Evolutionary conservation across 2,329 filamentous ascomycete genomes (phyloP), one percentile per base, ranked within the genome.

Genomic region (Paraconiothyrium sp.): DNA sequence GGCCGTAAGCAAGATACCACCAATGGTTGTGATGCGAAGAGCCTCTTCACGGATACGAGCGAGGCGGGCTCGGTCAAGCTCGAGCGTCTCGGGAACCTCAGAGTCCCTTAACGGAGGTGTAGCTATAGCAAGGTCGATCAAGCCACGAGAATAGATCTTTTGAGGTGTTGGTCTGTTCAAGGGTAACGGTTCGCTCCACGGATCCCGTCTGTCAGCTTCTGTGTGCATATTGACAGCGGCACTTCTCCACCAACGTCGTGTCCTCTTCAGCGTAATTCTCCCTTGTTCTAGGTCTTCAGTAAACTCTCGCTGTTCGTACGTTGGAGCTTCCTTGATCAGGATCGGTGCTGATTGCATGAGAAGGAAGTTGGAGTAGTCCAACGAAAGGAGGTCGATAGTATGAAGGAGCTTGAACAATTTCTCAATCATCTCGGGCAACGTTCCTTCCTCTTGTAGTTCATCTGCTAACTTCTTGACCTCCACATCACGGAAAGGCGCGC

Each of bases 331-430:
- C 65, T 90, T 86, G 57, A 93, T 87, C 56, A 95, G 84, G 6
- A 87, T 87, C 0, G 91, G 90, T 1, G 90, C 90, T 0, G 89
- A 89, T 32, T 90, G 86, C 76, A 89, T 88, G 54, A 95, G 82
- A 69, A 94, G 84, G 72, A 92, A 94, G 74, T 95, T 95, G 62
- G 91, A 90, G 72, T 94, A 93, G 71, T 95, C 92, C 61, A 92
- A 88, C 27, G 91, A 87, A 80, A 94, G 89, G 39, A 90, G 81
- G 70, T 95, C 90, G 59, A 94, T 91, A 67, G 92, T 90, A 34
- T 88, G 86, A 57, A 93, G 86, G 1, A 95, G 83, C 14, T 90
- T 89, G 79, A 93, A 90, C 0, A 94, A 85, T 64, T 92, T 89
- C 72, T 92, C 89, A 16, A 93, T 90, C 71, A 93, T 87, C 72